Evolutionary conservation across 2,329 filamentous ascomycete species (phyloP), one percentile per base, ranked within the genome.

Genomic region (Didymella sp.): DNA sequence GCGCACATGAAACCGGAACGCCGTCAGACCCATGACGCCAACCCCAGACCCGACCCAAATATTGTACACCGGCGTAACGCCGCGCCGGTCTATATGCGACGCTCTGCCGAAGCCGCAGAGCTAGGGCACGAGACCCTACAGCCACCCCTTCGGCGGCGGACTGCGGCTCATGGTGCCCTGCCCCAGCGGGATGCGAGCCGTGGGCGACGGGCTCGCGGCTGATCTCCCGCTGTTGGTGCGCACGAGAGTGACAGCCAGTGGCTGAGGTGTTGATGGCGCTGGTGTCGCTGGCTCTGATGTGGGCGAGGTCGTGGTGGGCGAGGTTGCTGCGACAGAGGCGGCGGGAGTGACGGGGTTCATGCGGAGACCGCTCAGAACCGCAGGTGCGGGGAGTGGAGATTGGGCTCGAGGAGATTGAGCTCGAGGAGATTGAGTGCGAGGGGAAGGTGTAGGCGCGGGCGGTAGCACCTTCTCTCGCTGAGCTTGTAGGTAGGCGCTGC

Each of bases 121-220:
- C 25, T 8, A 27, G n/a, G n/a, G n/a, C 25, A 8, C 11, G 31
- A 3, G 15, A 9, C 6, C 4, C 33, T 59, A 59, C 35, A 57
- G 15, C 73, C 73, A 75, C 45, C 72, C 73, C 40, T 71, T 70
- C 4, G 62, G 67, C 44, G 70, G 71, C 12, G 72, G 71, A 45
- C 63, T 73, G 11, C 73, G 64, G 43, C 70, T 66, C 71, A 76
- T 76, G 6, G 73, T 76, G 17, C 73, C 73, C n/a, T 69, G 72
- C 17, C 73, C 73, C 12, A 73, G 66, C 6, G 71, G 72, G 45
- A 75, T 72, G 31, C 68, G 49, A 13, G 72, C 71, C 6, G 71
- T 73, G 0, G 73, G 72, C 19, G 69, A 71, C 8, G 61, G 70
- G 6, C 60, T 56, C 15, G 59, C 43, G 17, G 47, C 42, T 11